Base-by-base conservation (phyloP, 495 filamentous ascomycete species). In the Neurospora sp. region DNA sequence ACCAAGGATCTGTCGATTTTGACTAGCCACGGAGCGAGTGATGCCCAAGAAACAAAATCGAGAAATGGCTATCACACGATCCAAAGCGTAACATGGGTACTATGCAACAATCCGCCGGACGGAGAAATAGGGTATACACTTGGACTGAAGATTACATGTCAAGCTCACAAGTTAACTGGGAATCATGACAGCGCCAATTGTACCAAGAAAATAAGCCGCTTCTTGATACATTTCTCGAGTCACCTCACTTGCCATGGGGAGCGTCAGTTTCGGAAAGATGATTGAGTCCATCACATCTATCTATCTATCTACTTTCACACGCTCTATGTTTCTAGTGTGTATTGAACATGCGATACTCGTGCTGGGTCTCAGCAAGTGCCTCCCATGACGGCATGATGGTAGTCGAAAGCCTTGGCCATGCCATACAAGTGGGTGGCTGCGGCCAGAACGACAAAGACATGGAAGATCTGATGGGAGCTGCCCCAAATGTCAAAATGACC, bases 401-500 rank as follows among this genome's bases (percentile, higher is more conserved):
- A 82, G 73, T 86, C 85, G 69, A 86, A 86, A 9, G 85, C 85
- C 75, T 81, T 83, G 22, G 86, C 73, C 81, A 94, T 82, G 39
- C 90, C 91, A 68, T 85, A 82, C 61, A 93, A 77, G 77, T 94
- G 92, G 0, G 87, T 78, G 3, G 84, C 85, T 8, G 90, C 92
- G 3, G 92, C 92, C 65, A 89, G 75, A 31, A 93, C 77, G 39
- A 95, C 90, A 69, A 91, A 84, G 22, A 91, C 82, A 80, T 94
- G 92, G 77, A 95, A 94, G 39, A 94, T 85, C 81, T 94, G 93
- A 77, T 95, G 93, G 9, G 91, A 93, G 76, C 86, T 88, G 12
- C 92, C 92, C 85, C 87, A 91, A 40, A 94, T 89, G 78, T 95
- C 92, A 75, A 93, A 94, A 2, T 76, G 75, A 3, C 90, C 88